Evolutionary conservation across 768 basidiomycete genomes (phyloP), one percentile per base, ranked within the genome.

Genomic region (Trametes cinnabarina): DNA sequence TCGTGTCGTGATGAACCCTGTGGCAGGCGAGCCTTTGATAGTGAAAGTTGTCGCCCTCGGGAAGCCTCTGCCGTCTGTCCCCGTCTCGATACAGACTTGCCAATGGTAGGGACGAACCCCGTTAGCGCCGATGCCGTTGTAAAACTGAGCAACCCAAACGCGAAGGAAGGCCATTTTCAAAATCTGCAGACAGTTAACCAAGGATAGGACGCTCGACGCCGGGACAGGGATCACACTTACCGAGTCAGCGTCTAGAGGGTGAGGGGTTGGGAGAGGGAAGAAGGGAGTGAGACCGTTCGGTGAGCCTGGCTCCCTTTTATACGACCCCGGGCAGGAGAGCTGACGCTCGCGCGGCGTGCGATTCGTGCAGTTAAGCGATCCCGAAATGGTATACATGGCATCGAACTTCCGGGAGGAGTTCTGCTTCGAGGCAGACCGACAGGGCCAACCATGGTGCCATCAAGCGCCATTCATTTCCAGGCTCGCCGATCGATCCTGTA

Each of bases 141-240:
- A 44, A 40, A 46, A 55, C 25, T 63, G 62, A 11, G 61, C 48
- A 10, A 63, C 47, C 5, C 23, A 37, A 46, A 60, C 40, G 46
- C 42, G 49, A 3, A 57, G 47, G 25, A 10, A 15, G 17, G 37
- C 17, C 37, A 39, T 39, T 9, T 39, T 15, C 10, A 39, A 10
- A 15, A 4, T n/a, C n/a, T n/a, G n/a, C n/a, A n/a, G n/a, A n/a
- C n/a, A n/a, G n/a, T n/a, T n/a, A n/a, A n/a, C n/a, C n/a, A n/a
- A n/a, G n/a, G n/a, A n/a, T n/a, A n/a, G n/a, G n/a, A n/a, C n/a
- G n/a, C n/a, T n/a, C n/a, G n/a, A n/a, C n/a, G n/a, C n/a, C n/a
- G n/a, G n/a, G n/a, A n/a, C n/a, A n/a, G n/a, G n/a, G n/a, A n/a
- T n/a, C n/a, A n/a, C n/a, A n/a, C n/a, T n/a, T n/a, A n/a, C n/a